phyloP scores from a whole-genome alignment of 176 grass and related monocot genomes.

The Aegilops speltoides region DNA sequence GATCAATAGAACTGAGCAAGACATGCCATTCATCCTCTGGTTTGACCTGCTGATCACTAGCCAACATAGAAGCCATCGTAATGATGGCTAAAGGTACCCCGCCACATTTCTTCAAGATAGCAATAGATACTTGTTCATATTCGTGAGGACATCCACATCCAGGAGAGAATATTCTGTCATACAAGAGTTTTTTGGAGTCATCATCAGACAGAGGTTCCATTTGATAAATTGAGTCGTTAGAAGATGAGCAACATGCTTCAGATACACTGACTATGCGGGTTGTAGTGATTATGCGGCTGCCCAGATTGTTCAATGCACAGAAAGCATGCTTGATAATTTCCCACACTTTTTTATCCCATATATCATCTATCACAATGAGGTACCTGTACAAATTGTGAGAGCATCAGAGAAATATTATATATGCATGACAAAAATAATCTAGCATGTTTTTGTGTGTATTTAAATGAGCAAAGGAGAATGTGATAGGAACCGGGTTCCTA shows the following conservation, averaged over 20 bases:
- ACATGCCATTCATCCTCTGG: neutral
- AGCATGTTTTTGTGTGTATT: too few relatives aligned
- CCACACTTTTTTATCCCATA: neutral
- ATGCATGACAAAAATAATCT: too few relatives aligned
- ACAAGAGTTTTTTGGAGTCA: neutral
- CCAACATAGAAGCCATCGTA: neutral
- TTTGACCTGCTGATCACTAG: accelerated
- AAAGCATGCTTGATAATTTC: accelerated
- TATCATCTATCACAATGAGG: neutral
- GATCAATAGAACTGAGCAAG: accelerated
- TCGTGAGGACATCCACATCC: neutral
- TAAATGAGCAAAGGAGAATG: too few relatives aligned
- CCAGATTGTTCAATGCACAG: neutral
- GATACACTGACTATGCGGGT: neutral
- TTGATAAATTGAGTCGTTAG: neutral
- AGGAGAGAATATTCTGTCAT: accelerated
- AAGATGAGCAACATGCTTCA: accelerated
- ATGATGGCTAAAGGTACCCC: neutral
- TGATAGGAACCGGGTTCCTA: too few relatives aligned
- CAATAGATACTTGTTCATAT: neutral
- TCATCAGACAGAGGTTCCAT: neutral
- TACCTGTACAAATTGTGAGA: neutral
- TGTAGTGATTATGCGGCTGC: neutral
- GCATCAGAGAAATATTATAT: too few relatives aligned
- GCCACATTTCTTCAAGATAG: too few relatives aligned